phyloP scores from a whole-genome alignment of 2,329 filamentous ascomycete genomes.

The Apiospora kogelbergensis region DNA sequence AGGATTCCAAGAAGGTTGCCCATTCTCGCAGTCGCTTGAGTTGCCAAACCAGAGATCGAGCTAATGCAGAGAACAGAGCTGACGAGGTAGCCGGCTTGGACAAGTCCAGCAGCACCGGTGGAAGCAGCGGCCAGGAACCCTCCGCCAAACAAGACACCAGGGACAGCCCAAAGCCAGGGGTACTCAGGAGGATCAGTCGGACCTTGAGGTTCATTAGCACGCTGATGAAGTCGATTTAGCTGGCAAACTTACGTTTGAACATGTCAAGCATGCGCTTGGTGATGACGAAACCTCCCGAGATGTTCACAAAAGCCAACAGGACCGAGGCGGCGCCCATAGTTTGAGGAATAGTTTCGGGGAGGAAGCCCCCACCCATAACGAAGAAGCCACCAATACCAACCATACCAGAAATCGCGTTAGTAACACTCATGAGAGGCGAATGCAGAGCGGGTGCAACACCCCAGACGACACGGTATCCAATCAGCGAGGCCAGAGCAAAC shows the following conservation, averaged over 20 bases:
- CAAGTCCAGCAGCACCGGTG: conserved; percentile 79
- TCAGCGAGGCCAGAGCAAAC: conserved; percentile 78
- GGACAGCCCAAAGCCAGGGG: conserved; percentile 81
- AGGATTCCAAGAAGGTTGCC: conserved; percentile 86
- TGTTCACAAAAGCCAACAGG: conserved; percentile 82
- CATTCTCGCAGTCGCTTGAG: conserved; percentile 78
- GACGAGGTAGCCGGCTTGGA: conserved; percentile 84
- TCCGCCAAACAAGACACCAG: conserved; percentile 74
- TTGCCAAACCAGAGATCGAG: conserved; percentile 78
- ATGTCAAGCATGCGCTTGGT: conserved; percentile 93
- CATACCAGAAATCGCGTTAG: conserved; percentile 91
- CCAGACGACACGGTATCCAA: conserved; percentile 89
- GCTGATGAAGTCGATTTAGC: background rate
- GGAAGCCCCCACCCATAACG: conserved; percentile 79
- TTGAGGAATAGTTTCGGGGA: conserved; percentile 79
- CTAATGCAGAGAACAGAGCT: conserved; percentile 84
- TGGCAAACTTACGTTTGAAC: conserved; percentile 64
- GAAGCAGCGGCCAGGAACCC: conserved; percentile 78
- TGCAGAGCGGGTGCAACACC: conserved; percentile 81
- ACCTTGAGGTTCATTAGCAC: conserved; percentile 36
- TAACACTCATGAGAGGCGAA: conserved; percentile 88
- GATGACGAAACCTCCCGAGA: conserved; percentile 86
- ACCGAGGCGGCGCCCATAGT: conserved; percentile 77
- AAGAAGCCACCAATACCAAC: conserved; percentile 87
- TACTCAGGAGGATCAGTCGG: conserved; percentile 87